Percentiles rank a stretch among this genome's conserved stretches.
These are phyloP conservation scores for Solanum tacnaense DNA, from an alignment of 257 asterid genomes.

Conservation along the genomic window DNA sequence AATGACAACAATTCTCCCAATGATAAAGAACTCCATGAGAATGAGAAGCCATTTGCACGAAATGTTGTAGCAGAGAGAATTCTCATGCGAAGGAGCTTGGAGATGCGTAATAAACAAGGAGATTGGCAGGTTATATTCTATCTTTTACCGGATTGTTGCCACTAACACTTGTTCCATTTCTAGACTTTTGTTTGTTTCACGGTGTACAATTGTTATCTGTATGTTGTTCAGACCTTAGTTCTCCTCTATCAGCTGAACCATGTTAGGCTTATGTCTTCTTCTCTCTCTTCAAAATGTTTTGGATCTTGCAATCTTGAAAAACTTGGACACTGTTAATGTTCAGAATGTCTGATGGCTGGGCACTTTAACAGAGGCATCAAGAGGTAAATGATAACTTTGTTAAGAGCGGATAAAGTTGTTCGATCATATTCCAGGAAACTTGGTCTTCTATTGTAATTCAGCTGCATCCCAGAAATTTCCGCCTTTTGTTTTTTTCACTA, in stretches of 20 bases:
- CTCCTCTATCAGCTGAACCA: background rate
- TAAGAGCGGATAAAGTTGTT: background rate
- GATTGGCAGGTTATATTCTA: conserved; percentile 52
- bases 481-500: background rate
- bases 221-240: background rate
- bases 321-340: background rate
- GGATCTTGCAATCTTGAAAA: background rate
- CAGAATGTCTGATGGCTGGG: background rate
- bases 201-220: background rate
- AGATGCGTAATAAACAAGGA: conserved; percentile 59
- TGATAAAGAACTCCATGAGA: conserved; percentile 31
- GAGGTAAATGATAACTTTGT: background rate
- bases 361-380: background rate
- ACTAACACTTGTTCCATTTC: background rate
- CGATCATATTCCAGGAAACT: background rate
- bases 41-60: conserved; percentile 41
- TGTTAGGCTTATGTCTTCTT: background rate
- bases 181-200: background rate
- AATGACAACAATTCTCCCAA: conserved; percentile 10
- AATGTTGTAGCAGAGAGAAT: conserved; percentile 59
- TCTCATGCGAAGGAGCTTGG: conserved; percentile 50
- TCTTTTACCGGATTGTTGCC: background rate
- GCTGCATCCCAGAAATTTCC: background rate
- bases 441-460: background rate
- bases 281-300: background rate